These are phyloP conservation scores for Aspergillus pseudoviridinutans DNA, from an alignment of 2,329 filamentous ascomycete genomes.

Conservation along the genomic window DNA sequence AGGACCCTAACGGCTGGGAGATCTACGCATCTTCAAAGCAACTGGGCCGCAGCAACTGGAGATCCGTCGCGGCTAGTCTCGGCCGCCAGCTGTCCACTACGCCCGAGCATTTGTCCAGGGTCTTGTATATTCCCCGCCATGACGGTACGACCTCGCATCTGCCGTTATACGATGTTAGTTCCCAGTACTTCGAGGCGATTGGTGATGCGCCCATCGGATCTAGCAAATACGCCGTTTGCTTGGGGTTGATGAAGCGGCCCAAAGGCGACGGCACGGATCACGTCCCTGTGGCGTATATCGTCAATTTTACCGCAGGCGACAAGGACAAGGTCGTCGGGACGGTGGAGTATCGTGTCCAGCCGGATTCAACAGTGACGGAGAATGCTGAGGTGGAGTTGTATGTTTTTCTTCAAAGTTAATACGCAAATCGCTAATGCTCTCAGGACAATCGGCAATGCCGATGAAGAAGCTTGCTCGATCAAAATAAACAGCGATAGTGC, in stretches of 20 bases:
- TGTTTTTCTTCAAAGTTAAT: neutral
- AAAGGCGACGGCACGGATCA: neutral
- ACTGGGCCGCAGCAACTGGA: neutral
- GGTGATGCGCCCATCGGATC: slow-evolving; percentile 4
- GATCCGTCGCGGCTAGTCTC: neutral
- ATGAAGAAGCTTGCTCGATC: neutral
- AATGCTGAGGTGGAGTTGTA: neutral
- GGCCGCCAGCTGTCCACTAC: neutral
- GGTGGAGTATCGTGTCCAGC: neutral
- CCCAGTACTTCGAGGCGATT: neutral
- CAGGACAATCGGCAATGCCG: neutral
- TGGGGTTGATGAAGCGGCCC: slow-evolving; percentile 6
- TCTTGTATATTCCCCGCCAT: slow-evolving; percentile 6
- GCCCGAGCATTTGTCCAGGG: slow-evolving; percentile 2
- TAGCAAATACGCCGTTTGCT: slow-evolving; percentile 1
- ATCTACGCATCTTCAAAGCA: neutral
- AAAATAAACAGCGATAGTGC: neutral
- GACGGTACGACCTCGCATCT: neutral
- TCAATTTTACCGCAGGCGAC: neutral
- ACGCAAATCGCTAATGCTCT: neutral
- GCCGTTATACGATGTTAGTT: slow-evolving; percentile 2
- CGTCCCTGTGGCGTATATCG: neutral
- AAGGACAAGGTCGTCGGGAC: neutral
- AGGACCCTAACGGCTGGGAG: neutral
- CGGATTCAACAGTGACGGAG: neutral